Percentiles rank a stretch among this genome's conserved stretches.
phyloP scores from a whole-genome alignment of 257 asterid genomes.

The Ilex aquifolium region DNA sequence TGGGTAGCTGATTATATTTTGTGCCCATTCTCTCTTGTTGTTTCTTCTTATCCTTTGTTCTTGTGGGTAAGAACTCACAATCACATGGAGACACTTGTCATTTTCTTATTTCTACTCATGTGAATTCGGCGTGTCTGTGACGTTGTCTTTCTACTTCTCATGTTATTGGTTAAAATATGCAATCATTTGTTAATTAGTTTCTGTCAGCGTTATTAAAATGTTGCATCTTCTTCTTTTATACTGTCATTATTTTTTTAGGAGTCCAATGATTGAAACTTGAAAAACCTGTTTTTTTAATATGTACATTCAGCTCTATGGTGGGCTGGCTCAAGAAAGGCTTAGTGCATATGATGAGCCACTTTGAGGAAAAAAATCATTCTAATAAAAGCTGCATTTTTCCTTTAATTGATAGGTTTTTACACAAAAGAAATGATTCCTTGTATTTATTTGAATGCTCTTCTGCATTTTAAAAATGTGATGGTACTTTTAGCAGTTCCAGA shows the following conservation, averaged over 20 bases:
- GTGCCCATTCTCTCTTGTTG: conserved; percentile 5
- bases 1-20: not conserved
- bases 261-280: conserved; percentile 6
- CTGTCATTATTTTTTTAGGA: conserved; percentile 11
- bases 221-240: conserved; percentile 16
- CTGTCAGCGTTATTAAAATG: not conserved
- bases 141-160: conserved; percentile 5
- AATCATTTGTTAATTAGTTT: conserved; percentile 15
- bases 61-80: conserved; percentile 15
- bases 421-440: too few relatives aligned
- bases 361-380: too few relatives aligned
- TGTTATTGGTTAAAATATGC: conserved; percentile 18
- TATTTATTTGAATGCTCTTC: too few relatives aligned
- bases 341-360: not conserved
- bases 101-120: conserved; percentile 4
- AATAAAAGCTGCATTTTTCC: not conserved
- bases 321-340: not conserved
- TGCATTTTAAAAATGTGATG: too few relatives aligned
- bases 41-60: conserved; percentile 12
- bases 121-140: conserved; percentile 9
- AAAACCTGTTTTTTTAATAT: too few relatives aligned
- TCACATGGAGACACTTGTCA: conserved; percentile 19
- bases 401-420: not conserved
- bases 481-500: too few relatives aligned
- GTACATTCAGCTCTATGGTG: too few relatives aligned